Percentiles rank a stretch among this genome's conserved stretches.
These are phyloP conservation scores for Aureobasidium mangrovei DNA, from an alignment of 2,329 filamentous ascomycete genomes.

Conservation along the genomic window DNA sequence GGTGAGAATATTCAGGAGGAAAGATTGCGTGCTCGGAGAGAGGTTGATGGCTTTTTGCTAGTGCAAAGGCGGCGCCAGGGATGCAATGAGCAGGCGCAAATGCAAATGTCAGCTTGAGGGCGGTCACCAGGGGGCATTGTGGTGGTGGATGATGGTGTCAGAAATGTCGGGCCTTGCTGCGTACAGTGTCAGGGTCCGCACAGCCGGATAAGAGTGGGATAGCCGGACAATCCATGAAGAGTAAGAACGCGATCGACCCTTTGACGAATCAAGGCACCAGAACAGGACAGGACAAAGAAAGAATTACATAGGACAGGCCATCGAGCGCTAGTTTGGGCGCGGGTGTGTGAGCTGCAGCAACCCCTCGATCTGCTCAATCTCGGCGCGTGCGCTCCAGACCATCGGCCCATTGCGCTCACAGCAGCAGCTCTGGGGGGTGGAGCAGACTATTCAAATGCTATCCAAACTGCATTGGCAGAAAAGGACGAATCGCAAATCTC, in stretches of 20 bases:
- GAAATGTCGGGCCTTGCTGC: background rate
- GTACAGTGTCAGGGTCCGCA: background rate
- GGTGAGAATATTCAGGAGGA: background rate
- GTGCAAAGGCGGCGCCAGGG: conserved; percentile 1
- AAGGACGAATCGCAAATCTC: conserved; percentile 9
- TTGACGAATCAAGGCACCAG: background rate
- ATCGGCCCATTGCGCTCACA: conserved; percentile 4
- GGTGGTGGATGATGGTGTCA: background rate
- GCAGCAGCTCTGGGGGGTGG: conserved; percentile 11
- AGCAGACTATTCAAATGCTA: conserved; percentile 12
- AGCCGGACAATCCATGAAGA: background rate
- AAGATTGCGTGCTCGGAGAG: conserved; percentile 7
- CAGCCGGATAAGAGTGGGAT: background rate
- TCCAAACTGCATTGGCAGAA: conserved; percentile 15
- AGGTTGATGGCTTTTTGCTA: conserved; percentile 6
- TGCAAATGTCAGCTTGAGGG: background rate
- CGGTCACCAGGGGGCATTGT: conserved; percentile 1
- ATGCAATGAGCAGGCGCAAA: background rate
- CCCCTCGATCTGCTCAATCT: conserved; percentile 14
- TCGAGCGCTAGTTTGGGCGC: background rate
- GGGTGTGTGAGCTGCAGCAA: conserved; percentile 9
- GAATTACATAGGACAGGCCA: background rate
- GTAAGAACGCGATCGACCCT: background rate
- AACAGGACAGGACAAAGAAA: background rate
- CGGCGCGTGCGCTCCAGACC: conserved; percentile 13